Evolutionary conservation across 805 yeast species (phyloP), one percentile per base, ranked within the genome.

Genomic region (Lipomyces chichibuensis): DNA sequence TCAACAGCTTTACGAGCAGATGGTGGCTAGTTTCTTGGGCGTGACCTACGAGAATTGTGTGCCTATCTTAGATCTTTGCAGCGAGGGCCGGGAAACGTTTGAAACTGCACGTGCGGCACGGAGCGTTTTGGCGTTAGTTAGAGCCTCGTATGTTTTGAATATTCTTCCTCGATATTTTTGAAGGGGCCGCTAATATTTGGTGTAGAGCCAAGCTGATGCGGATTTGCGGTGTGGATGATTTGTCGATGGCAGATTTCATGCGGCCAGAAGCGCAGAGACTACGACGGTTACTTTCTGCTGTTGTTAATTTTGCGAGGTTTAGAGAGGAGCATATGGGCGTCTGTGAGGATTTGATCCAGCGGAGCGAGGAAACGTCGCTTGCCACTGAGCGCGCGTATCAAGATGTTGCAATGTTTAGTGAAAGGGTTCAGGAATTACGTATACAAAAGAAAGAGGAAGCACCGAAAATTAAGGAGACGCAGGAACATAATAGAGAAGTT

Each of bases 251-350:
- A 79, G 97, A 92, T 78, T 80, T 92, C 37, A 81, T 85, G 66
- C 87, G 86, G 71, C 97, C 97, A 0, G 97, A 92, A n/a, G 80
- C 90, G 0, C 77, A 76, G 51, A 80, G 96, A 65, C 81, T 86
- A 0, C 80, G 87, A 69, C 80, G 94, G 58, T 81, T 91, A 25
- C 77, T 92, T 33, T 91, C 96, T 75, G 95, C 95, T 0, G 87
- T 92, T 60, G 89, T 92, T 27, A 92, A 92, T 75, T 92, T 86
- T 81, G 96, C 96, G 0, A 80, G 94, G 65, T 92, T 90, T 74
- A 83, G 96, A 71, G 96, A 91, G 72, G 91, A 88, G 70, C 87
- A 90, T 66, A 84, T 88, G 75, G 83, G 81, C 29, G 92, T 89
- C 71, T 87, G 90, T 74, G 91, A 88, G 68, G 84, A 84, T 32